Evolutionary conservation across 768 basidiomycete species (phyloP).

Genomic region (Tricholoma furcatifolium): DNA sequence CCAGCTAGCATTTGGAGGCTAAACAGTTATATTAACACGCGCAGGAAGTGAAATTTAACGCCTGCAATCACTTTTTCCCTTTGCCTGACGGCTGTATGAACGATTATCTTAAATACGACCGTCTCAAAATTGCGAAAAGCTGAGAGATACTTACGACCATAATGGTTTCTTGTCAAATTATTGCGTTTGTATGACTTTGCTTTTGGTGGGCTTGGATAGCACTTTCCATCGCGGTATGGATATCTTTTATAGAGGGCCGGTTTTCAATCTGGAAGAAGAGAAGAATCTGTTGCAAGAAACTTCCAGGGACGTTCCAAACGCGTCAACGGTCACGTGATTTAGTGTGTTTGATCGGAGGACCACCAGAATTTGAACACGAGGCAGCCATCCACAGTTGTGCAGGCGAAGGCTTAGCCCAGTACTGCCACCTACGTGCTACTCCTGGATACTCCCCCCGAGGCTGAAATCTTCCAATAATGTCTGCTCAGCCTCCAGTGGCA

Average conservation of each 20-base stretch:
- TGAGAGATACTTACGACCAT: background rate
- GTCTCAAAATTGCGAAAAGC: conserved; percentile 3
- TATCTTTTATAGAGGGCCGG: conserved; percentile 11
- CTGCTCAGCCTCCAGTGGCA: conserved; percentile 41
- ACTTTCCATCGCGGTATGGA: no score
- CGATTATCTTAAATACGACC: conserved; percentile 1
- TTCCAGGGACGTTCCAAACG: conserved; percentile 15
- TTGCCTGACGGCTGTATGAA: conserved; percentile 44
- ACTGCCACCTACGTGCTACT: conserved; percentile 1
- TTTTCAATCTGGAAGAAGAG: no score
- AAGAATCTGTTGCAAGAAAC: conserved; percentile 15
- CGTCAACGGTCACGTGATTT: conserved; percentile 21
- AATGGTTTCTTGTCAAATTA: no score
- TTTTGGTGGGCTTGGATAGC: no score
- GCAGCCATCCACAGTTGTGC: conserved; percentile 17
- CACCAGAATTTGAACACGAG: conserved; percentile 16
- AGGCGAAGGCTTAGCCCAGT: conserved; percentile 3
- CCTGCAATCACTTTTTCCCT: conserved; percentile 45
- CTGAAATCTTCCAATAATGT: conserved; percentile 13
- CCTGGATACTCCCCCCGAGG: background rate
- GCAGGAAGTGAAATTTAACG: background rate
- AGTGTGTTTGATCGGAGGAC: background rate
- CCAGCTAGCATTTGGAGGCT: conserved; percentile 10
- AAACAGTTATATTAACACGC: conserved; percentile 7
- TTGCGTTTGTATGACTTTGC: no score